Conservation (phyloP, 495 filamentous ascomycete genomes). For the Podospora fimiseda region DNA sequence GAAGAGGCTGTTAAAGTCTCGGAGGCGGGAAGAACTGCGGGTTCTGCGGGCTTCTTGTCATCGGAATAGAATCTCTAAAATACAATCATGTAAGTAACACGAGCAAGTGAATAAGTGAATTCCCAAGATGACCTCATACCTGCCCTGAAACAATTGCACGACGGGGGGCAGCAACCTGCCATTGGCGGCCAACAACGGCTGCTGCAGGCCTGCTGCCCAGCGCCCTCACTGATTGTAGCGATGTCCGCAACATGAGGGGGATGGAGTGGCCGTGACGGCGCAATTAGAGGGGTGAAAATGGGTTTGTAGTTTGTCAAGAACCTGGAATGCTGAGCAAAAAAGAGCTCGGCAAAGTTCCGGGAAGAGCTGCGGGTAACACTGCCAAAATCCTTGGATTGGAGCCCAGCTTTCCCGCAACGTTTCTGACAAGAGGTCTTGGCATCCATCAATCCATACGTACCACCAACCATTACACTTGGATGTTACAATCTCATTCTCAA, state of each 20-base stretch:
- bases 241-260: constrained; percentile 62
- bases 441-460: too few species aligned
- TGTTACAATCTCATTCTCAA: not conserved
- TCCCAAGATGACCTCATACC: constrained; percentile 26
- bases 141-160: constrained; percentile 24
- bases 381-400: constrained; percentile 14
- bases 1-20: constrained; percentile 47
- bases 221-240: constrained; percentile 53
- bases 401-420: too few species aligned
- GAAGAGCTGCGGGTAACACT: constrained; percentile 18
- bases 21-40: constrained; percentile 51
- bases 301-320: constrained; percentile 27
- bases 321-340: constrained; percentile 38
- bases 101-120: constrained; percentile 6
- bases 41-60: constrained; percentile 46
- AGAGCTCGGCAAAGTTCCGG: constrained; percentile 36
- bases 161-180: constrained; percentile 39
- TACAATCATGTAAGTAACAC: too few species aligned
- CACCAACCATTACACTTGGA: too few species aligned
- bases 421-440: constrained; percentile 6
- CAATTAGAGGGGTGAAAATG: constrained; percentile 28
- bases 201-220: constrained; percentile 44
- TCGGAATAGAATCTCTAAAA: constrained; percentile 54
- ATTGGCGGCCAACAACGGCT: constrained; percentile 47
- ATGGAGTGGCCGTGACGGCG: constrained; percentile 42